phyloP scores from a whole-genome alignment of 192 early-diverging fungal species.

The Mortierella hygrophila region DNA sequence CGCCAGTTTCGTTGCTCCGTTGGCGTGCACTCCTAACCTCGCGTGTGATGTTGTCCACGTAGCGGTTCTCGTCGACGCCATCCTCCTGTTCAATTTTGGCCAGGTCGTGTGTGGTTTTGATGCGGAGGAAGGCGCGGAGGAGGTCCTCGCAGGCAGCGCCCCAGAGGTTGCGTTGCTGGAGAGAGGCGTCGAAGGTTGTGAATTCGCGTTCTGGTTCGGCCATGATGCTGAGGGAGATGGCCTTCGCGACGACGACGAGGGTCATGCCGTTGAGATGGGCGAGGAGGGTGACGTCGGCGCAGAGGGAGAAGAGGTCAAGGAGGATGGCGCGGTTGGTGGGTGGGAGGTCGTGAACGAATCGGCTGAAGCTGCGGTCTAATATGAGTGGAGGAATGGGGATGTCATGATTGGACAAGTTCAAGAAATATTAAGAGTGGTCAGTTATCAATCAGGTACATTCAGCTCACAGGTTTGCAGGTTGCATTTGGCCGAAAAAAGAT shows the following conservation, averaged over 20 bases:
- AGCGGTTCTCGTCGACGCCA: slow-evolving; percentile 48
- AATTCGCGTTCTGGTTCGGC: slow-evolving; percentile 40
- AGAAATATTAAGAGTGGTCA: neutral
- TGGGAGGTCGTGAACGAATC: slow-evolving; percentile 42
- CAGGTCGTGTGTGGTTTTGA: slow-evolving; percentile 48
- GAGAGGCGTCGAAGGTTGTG: slow-evolving; percentile 44
- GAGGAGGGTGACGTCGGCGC: slow-evolving; percentile 49
- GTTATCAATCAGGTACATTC: neutral
- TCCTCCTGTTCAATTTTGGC: slow-evolving; percentile 57
- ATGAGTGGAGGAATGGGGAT: neutral
- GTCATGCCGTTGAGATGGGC: slow-evolving; percentile 54
- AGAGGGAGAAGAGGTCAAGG: slow-evolving; percentile 51
- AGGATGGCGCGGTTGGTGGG: slow-evolving; percentile 42
- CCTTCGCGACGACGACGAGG: slow-evolving; percentile 46
- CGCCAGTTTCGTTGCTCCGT: slow-evolving; percentile 41
- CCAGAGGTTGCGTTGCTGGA: slow-evolving; percentile 49
- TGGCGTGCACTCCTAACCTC: slow-evolving; percentile 48
- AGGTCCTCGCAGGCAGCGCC: slow-evolving; percentile 53
- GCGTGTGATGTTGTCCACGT: slow-evolving; percentile 53
- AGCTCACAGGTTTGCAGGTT: neutral
- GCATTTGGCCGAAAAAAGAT: neutral
- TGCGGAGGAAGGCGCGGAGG: slow-evolving; percentile 49
- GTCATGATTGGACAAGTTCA: slow-evolving; percentile 6
- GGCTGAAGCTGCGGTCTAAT: slow-evolving; percentile 39
- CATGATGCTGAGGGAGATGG: slow-evolving; percentile 56